These are phyloP conservation scores for Sarocladium brachiariae DNA, from an alignment of 2,329 filamentous ascomycete species.

Conservation along the genomic window DNA sequence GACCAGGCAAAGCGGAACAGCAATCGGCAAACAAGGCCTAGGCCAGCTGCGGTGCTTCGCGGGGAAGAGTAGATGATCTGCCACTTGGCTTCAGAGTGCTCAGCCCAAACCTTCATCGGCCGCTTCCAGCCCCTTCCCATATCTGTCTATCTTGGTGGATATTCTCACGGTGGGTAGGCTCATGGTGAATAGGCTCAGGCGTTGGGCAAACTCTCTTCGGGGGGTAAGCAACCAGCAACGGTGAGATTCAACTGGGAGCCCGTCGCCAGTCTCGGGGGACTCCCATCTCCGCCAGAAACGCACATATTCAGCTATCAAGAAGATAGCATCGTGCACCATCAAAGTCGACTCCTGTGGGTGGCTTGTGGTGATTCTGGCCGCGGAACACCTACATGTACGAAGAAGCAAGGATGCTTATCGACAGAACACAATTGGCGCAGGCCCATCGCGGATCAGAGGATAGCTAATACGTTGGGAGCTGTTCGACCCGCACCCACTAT, in stretches of 20 bases:
- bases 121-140: conserved; percentile 1
- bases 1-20: not conserved
- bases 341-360: not conserved
- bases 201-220: not conserved
- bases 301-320: no score
- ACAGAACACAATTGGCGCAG: no score
- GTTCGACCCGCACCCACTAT: conserved; percentile 4
- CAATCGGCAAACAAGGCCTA: not conserved
- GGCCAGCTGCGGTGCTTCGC: not conserved
- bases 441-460: no score
- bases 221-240: not conserved
- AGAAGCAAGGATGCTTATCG: not conserved
- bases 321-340: not conserved
- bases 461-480: no score
- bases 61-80: not conserved
- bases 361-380: not conserved
- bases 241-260: not conserved
- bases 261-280: conserved; percentile 1
- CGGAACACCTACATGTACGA: not conserved
- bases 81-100: not conserved
- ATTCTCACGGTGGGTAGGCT: no score
- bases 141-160: no score
- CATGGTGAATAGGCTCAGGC: not conserved
- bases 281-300: no score
- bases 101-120: not conserved